Evolutionary conservation across 805 yeast species (phyloP).

Genomic region (Candida insectalens): DNA sequence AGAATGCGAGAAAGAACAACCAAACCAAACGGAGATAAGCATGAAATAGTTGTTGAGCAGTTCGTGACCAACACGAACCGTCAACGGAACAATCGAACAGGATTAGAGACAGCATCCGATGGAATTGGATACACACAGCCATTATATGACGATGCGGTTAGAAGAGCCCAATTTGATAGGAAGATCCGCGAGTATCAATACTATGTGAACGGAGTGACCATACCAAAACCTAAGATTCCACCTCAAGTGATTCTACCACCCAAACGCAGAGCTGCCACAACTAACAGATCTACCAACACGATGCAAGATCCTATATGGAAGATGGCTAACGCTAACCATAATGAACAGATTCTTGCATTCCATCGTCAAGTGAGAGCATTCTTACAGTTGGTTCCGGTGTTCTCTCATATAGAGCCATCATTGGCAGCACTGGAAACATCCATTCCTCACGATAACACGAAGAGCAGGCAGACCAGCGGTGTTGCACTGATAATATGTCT

Average conservation of each 20-base stretch:
- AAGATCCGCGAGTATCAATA: constrained; percentile 11
- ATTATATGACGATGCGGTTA: too few species aligned
- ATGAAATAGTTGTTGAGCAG: constrained; percentile 1
- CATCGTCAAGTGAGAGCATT: constrained; percentile 1
- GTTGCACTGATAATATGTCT: constrained; percentile 1
- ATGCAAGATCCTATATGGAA: neutral
- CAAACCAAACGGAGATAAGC: constrained; percentile 1
- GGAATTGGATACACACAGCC: too few species aligned
- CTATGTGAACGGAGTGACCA: constrained; percentile 12
- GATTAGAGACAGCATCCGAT: too few species aligned
- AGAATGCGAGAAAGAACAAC: neutral
- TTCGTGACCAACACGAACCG: neutral
- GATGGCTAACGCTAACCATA: neutral
- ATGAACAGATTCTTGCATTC: constrained; percentile 1
- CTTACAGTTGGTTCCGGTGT: neutral
- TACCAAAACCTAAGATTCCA: constrained; percentile 8
- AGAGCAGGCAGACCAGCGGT: constrained; percentile 1
- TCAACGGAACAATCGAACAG: too few species aligned
- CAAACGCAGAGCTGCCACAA: neutral
- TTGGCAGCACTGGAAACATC: constrained; percentile 1
- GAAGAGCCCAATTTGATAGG: neutral
- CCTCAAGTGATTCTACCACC: neutral
- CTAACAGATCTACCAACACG: neutral
- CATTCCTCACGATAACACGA: neutral
- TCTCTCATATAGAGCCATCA: constrained; percentile 2